Percentiles rank a stretch among this genome's conserved stretches.
Conservation (phyloP, 176 grass and related monocot genomes). For the Miscanthus lutarioriparius region DNA sequence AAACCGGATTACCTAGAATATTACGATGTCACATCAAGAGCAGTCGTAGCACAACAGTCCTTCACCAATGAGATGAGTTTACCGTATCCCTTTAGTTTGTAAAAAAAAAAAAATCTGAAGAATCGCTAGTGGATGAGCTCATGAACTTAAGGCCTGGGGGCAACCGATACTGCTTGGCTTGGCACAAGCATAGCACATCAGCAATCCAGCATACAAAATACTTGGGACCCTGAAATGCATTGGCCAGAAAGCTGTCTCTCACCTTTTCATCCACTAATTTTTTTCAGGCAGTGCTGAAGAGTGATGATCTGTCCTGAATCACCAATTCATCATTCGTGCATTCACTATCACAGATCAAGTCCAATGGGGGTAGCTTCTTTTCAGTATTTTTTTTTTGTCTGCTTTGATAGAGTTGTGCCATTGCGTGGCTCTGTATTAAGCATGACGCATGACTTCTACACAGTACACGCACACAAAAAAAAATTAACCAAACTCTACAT, state of each 20-base stretch:
- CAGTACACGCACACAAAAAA: too few relatives aligned
- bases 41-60: background rate
- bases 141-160: too few relatives aligned
- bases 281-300: background rate
- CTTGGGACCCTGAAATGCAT: background rate
- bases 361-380: background rate
- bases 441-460: conserved; percentile 24
- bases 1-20: background rate
- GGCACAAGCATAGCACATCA: too few relatives aligned
- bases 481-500: too few relatives aligned
- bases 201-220: too few relatives aligned
- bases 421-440: conserved; percentile 26
- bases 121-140: background rate
- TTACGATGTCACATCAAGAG: background rate
- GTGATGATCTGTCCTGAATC: background rate
- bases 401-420: background rate
- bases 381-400: background rate
- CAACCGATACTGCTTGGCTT: too few relatives aligned
- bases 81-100: background rate
- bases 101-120: background rate
- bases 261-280: background rate
- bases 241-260: background rate
- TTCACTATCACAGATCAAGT: conserved; percentile 17
- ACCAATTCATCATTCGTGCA: background rate
- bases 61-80: background rate